A percentile compares a stretch with the other conserved stretches of the same genome.
Conservation (phyloP, 2,329 filamentous ascomycete genomes). For the Coleophoma eucalyptorum region DNA sequence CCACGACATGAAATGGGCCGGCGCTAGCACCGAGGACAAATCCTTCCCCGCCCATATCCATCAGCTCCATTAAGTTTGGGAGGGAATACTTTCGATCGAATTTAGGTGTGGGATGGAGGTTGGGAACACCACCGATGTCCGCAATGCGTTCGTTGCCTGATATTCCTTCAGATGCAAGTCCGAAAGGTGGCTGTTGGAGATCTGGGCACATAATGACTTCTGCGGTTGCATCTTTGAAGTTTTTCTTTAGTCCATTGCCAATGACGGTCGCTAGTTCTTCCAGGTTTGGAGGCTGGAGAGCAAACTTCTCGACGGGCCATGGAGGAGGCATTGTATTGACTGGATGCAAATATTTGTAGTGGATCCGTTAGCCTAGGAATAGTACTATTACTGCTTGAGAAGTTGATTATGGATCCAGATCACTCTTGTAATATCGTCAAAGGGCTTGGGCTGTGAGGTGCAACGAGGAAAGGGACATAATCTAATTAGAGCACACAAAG, state of each 20-base stretch:
- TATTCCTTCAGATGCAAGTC: conserved; percentile 34
- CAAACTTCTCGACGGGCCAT: conserved; percentile 14
- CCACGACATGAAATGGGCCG: conserved; percentile 36
- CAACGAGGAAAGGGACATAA: too few relatives aligned
- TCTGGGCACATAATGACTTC: conserved; percentile 30
- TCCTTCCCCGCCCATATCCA: conserved; percentile 32
- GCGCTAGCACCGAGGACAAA: conserved; percentile 37
- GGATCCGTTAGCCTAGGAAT: too few relatives aligned
- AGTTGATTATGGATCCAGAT: too few relatives aligned
- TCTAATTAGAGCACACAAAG: too few relatives aligned
- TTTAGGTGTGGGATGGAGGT: conserved; percentile 33
- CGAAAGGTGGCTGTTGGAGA: conserved; percentile 31
- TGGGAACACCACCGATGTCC: conserved; percentile 39
- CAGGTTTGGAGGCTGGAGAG: conserved; percentile 22
- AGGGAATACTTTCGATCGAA: conserved; percentile 31
- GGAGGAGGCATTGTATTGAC: conserved; percentile 2
- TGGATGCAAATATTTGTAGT: background rate
- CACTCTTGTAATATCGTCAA: too few relatives aligned
- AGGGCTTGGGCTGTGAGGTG: too few relatives aligned
- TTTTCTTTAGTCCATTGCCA: conserved; percentile 11
- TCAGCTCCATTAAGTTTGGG: conserved; percentile 25
- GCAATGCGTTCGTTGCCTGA: conserved; percentile 34
- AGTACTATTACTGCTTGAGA: too few relatives aligned
- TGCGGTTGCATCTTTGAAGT: conserved; percentile 20
- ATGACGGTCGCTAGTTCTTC: conserved; percentile 20